Conservation (phyloP, 305 asterid genomes). For the Solanum aculeatissimum region DNA sequence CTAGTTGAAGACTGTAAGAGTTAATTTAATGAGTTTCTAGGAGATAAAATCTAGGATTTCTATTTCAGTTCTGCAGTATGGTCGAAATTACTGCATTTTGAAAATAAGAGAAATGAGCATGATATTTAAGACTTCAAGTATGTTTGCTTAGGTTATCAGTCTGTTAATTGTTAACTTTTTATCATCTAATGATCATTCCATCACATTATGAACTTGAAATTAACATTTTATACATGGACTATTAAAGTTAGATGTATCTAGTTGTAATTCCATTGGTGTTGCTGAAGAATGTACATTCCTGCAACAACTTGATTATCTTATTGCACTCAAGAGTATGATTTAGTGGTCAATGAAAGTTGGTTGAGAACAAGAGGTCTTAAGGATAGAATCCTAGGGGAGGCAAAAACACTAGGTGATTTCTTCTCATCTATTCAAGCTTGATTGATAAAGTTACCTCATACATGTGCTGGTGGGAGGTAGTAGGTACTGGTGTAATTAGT, state of each 20-base stretch:
- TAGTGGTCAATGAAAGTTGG: background rate
- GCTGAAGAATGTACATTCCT: background rate
- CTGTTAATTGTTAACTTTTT: background rate
- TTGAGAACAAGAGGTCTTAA: background rate
- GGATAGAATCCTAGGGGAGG: background rate
- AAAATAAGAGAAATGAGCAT: background rate
- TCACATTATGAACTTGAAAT: background rate
- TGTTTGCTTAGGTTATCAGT: background rate
- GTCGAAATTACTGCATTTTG: background rate
- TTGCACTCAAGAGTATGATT: background rate
- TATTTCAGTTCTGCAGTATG: background rate
- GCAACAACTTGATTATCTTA: background rate
- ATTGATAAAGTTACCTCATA: background rate
- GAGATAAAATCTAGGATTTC: background rate
- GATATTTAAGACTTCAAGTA: background rate
- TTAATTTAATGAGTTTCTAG: background rate
- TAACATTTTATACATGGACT: background rate
- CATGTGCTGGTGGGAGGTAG: background rate
- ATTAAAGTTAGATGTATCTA: background rate
- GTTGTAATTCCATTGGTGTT: background rate
- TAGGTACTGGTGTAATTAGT: background rate
- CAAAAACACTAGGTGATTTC: background rate
- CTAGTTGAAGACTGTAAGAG: background rate
- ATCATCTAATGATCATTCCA: background rate
- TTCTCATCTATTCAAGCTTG: background rate